A percentile compares a stretch with the other conserved stretches of the same genome.
Conservation (phyloP, 2,329 filamentous ascomycete species). For the Sporothrix inflata region DNA sequence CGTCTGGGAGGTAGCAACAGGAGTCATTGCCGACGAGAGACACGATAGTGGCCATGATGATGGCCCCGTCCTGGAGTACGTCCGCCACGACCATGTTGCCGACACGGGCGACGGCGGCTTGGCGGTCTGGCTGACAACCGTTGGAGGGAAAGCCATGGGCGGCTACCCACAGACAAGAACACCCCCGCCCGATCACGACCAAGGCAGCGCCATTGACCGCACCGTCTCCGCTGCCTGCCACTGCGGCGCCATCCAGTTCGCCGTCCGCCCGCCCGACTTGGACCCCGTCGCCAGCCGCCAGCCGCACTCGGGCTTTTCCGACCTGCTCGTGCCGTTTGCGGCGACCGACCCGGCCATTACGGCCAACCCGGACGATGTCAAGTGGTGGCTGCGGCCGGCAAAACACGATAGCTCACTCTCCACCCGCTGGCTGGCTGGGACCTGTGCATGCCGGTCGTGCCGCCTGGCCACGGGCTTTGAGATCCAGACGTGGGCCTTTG, state of each 20-base stretch:
- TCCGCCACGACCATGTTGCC: slow-evolving; percentile 36
- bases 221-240: slow-evolving; percentile 43
- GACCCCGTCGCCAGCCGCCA: slow-evolving; percentile 43
- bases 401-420: slow-evolving; percentile 9
- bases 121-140: slow-evolving; percentile 39
- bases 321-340: slow-evolving; percentile 55
- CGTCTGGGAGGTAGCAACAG: slow-evolving; percentile 46
- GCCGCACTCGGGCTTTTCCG: slow-evolving; percentile 54
- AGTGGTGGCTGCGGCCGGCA: slow-evolving; percentile 62
- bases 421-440: slow-evolving; percentile 57
- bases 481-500: slow-evolving; percentile 67
- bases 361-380: slow-evolving; percentile 52
- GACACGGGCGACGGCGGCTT: slow-evolving; percentile 46
- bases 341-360: slow-evolving; percentile 33
- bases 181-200: not conserved
- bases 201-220: not conserved
- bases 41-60: not conserved
- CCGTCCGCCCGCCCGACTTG: slow-evolving; percentile 58
- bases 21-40: slow-evolving; percentile 37
- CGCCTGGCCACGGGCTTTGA: slow-evolving; percentile 64
- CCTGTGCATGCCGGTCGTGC: slow-evolving; percentile 66
- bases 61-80: slow-evolving; percentile 13
- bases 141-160: slow-evolving; percentile 24
- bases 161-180: no score
- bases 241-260: slow-evolving; percentile 60